phyloP scores from a whole-genome alignment of 23 red algal species.

The Cyanidiococcus yangmingshanensis region DNA sequence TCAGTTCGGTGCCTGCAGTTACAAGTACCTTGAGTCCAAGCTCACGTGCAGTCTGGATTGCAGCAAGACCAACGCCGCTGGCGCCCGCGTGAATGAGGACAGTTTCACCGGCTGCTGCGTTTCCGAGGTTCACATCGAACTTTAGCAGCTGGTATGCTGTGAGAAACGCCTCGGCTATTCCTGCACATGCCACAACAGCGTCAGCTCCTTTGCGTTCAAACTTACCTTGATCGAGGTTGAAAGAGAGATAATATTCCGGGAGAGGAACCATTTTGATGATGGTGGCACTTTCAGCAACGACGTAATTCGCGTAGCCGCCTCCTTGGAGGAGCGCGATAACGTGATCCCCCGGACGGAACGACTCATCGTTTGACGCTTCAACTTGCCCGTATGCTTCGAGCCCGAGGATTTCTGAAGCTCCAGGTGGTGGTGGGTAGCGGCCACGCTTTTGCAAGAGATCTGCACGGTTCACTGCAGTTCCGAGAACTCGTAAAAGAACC shows the following conservation, averaged over 20 bases:
- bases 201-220: background rate
- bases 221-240: background rate
- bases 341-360: constrained; percentile 27
- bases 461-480: constrained; percentile 71
- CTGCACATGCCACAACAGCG: constrained; percentile 36
- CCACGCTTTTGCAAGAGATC: constrained; percentile 63
- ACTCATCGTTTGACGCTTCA: background rate
- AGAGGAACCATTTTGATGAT: constrained; percentile 10
- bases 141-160: constrained; percentile 73
- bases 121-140: constrained; percentile 15
- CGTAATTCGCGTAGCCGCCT: constrained; percentile 67
- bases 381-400: constrained; percentile 53
- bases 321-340: constrained; percentile 65
- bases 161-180: constrained; percentile 63
- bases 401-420: constrained; percentile 58
- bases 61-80: constrained; percentile 62
- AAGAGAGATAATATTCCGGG: background rate
- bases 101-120: constrained; percentile 27
- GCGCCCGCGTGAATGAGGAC: constrained; percentile 77
- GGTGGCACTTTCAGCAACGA: constrained; percentile 23
- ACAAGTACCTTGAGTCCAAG: constrained; percentile 40
- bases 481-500: constrained; percentile 38
- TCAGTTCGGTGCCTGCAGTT: constrained; percentile 38
- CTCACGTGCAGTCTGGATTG: constrained; percentile 53
- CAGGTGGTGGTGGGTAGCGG: constrained; percentile 70